These are phyloP conservation scores for Mallotus japonicus DNA, from an alignment of 441 rosid genomes.

Conservation along the genomic window DNA sequence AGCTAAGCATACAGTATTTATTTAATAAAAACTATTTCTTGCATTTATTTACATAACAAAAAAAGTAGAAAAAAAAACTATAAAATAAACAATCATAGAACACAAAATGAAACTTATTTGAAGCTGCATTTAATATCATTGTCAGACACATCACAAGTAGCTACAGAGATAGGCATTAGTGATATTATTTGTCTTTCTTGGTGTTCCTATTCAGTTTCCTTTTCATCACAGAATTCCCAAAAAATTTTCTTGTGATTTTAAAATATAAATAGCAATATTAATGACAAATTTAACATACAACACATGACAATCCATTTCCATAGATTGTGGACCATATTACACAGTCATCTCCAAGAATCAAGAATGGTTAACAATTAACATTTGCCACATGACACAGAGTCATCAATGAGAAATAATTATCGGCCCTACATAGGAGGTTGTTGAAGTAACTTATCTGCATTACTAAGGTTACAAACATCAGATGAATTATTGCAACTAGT, in stretches of 20 bases:
- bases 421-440: not conserved
- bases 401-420: slow-evolving; percentile 15
- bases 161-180: not conserved
- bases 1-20: no score
- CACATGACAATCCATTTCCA: not conserved
- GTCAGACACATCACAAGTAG: not conserved
- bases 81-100: not conserved
- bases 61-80: not conserved
- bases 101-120: not conserved
- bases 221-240: not conserved
- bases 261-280: not conserved
- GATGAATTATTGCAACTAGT: not conserved
- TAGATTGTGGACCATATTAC: slow-evolving; percentile 25
- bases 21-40: no score
- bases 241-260: slow-evolving; percentile 4
- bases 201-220: slow-evolving; percentile 5
- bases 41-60: no score
- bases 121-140: not conserved
- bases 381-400: slow-evolving; percentile 6
- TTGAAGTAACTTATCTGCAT: not conserved
- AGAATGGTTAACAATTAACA: slow-evolving; percentile 4
- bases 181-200: not conserved
- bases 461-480: not conserved
- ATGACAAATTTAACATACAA: slow-evolving; percentile 5
- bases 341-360: slow-evolving; percentile 14